A percentile compares a stretch with the other conserved stretches of the same genome.
phyloP scores from a whole-genome alignment of 441 rosid genomes.

The Pelargonium myrrhifolium region DNA sequence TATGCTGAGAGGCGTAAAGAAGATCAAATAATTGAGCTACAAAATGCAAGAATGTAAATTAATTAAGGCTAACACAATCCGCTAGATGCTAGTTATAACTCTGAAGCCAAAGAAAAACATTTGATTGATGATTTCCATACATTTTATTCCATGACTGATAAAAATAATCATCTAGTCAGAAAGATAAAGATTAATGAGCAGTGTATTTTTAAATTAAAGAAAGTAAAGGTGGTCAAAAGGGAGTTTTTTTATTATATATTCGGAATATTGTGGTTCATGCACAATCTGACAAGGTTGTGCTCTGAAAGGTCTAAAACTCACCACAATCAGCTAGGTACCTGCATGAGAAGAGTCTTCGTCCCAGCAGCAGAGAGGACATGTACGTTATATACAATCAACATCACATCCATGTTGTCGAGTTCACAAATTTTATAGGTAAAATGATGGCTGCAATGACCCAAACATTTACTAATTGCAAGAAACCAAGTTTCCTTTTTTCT shows the following conservation, averaged over 20 bases:
- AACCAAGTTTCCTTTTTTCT: neutral
- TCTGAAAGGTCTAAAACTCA: neutral
- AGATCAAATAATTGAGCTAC: neutral
- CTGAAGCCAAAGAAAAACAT: neutral
- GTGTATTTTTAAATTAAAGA: neutral
- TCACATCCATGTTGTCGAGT: neutral
- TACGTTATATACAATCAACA: neutral
- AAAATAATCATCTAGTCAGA: neutral
- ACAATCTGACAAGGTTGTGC: neutral
- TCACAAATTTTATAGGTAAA: neutral
- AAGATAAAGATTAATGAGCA: neutral
- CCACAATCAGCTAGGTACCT: neutral
- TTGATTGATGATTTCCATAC: neutral
- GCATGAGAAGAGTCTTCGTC: neutral
- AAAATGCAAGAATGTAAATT: neutral
- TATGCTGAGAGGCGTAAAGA: neutral
- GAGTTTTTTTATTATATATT: neutral
- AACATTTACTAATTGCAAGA: neutral
- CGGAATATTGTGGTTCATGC: neutral
- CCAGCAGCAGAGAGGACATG: neutral
- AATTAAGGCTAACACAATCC: neutral
- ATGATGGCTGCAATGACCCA: neutral
- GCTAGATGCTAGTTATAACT: neutral
- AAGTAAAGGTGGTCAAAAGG: neutral
- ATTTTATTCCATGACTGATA: neutral